Percentiles rank a stretch among this genome's conserved stretches.
Evolutionary conservation across 352 stramenopile genomes (phyloP).

Genomic region (Peronospora tabacina): DNA sequence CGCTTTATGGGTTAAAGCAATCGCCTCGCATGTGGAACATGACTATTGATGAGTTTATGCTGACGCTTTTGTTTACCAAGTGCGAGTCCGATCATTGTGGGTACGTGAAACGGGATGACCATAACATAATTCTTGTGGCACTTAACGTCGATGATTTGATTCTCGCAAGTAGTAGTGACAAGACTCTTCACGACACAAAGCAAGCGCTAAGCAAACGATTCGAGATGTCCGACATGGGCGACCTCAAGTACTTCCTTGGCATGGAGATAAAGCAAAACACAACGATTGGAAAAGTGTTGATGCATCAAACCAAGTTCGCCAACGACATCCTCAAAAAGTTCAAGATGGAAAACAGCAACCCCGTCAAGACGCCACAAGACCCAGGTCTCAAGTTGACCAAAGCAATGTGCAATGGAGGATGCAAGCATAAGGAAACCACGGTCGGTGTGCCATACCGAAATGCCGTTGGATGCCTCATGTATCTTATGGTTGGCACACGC

Average conservation of each 20-base stretch:
- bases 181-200: background rate
- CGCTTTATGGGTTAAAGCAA: slow-evolving; percentile 1
- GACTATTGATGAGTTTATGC: background rate
- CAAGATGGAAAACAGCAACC: background rate
- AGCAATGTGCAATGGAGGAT: too few relatives aligned
- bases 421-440: slow-evolving; percentile 6
- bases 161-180: slow-evolving; percentile 5
- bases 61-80: too few relatives aligned
- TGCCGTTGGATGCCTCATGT: slow-evolving; percentile 16
- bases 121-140: slow-evolving; percentile 15
- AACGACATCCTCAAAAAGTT: background rate
- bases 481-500: slow-evolving; percentile 14
- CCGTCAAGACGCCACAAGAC: background rate
- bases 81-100: slow-evolving; percentile 5
- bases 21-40: slow-evolving; percentile 1
- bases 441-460: slow-evolving; percentile 9
- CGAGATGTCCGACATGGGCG: background rate
- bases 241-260: background rate
- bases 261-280: background rate
- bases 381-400: too few relatives aligned
- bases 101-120: slow-evolving; percentile 1
- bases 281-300: background rate
- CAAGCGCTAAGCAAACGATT: background rate
- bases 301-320: background rate
- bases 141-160: slow-evolving; percentile 11